Conservation (phyloP, 805 yeast species). For the Myxozyma kluyveri region DNA sequence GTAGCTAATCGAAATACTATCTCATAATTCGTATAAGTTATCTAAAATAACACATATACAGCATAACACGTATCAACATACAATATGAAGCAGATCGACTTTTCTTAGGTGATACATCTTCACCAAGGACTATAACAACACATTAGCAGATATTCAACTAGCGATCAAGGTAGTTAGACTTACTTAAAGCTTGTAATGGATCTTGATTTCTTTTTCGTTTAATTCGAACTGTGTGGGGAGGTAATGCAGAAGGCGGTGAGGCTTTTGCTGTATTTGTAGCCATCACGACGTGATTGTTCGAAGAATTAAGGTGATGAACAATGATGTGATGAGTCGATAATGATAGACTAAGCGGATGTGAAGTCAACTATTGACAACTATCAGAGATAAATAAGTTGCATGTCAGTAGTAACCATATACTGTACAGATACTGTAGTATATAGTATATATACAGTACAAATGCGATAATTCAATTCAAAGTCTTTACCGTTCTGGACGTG, state of each 20-base stretch:
- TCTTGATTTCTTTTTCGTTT: conserved; percentile 85
- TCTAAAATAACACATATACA: neutral
- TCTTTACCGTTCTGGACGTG: too few relatives aligned
- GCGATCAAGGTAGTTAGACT: conserved; percentile 7
- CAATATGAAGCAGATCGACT: conserved; percentile 24
- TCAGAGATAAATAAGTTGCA: too few relatives aligned
- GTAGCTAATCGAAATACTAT: conserved; percentile 22
- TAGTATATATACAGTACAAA: too few relatives aligned
- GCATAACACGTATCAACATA: neutral
- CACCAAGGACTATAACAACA: conserved; percentile 16
- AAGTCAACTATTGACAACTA: too few relatives aligned
- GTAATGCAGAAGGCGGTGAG: conserved; percentile 20
- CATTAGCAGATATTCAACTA: conserved; percentile 2
- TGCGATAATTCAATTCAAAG: too few relatives aligned
- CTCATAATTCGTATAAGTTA: neutral
- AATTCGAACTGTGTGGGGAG: conserved; percentile 71
- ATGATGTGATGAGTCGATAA: too few relatives aligned
- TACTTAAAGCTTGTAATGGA: conserved; percentile 72
- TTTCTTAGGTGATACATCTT: conserved; percentile 20
- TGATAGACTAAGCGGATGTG: too few relatives aligned
- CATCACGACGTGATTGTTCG: neutral
- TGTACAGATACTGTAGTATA: too few relatives aligned
- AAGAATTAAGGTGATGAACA: too few relatives aligned
- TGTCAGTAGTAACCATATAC: too few relatives aligned
- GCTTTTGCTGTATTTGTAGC: neutral